These are phyloP conservation scores for Fraxinus xanthoxyloides DNA, from an alignment of 305 asterid species.

Conservation along the genomic window DNA sequence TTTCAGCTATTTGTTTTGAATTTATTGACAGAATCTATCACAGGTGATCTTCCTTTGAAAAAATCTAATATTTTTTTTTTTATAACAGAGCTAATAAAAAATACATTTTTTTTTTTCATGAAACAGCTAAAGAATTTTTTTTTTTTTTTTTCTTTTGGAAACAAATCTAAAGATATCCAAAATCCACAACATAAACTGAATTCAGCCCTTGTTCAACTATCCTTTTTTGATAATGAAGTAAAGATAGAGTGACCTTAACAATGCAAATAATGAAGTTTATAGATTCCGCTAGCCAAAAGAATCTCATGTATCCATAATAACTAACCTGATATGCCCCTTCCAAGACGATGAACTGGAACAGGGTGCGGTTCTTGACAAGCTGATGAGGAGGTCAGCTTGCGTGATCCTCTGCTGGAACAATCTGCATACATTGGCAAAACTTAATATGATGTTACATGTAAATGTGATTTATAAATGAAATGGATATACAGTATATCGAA, in stretches of 20 bases:
- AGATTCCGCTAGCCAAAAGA: background rate
- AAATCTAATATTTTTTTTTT: background rate
- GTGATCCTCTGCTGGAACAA: constrained; percentile 31
- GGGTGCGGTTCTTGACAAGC: constrained; percentile 53
- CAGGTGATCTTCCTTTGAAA: background rate
- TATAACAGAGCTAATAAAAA: background rate
- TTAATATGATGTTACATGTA: constrained; percentile 7
- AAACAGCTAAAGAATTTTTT: background rate
- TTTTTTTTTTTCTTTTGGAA: background rate
- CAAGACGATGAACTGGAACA: constrained; percentile 96
- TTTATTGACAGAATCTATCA: background rate
- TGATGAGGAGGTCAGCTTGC: constrained; percentile 32
- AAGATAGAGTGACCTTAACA: background rate
- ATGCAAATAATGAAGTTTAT: background rate
- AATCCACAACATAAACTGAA: background rate
- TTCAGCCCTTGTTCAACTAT: background rate
- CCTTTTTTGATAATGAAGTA: constrained; percentile 1
- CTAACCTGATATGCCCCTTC: constrained; percentile 96
- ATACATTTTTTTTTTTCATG: constrained; percentile 3
- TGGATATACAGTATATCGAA: constrained; percentile 1
- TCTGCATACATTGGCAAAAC: constrained; percentile 43
- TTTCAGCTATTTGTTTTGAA: background rate
- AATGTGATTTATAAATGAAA: constrained; percentile 3
- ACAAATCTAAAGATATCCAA: background rate
- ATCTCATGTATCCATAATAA: constrained; percentile 17